phyloP scores from a whole-genome alignment of 139 green algal species.

The Haematococcus lacustris region DNA sequence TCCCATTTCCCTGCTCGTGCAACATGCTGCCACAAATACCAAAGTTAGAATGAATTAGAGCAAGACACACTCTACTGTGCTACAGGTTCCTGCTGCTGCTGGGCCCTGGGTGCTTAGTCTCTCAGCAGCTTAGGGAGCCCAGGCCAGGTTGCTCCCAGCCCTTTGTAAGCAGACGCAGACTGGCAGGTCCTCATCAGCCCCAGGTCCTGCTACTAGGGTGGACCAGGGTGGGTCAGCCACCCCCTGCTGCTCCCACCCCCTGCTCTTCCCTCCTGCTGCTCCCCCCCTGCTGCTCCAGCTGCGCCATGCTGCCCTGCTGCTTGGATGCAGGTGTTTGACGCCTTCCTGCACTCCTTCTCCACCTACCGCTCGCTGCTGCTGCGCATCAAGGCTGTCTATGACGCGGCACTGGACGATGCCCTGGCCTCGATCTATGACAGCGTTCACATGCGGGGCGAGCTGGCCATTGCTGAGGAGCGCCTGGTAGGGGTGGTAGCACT shows the following conservation, averaged over 20 bases:
- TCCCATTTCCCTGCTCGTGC: not conserved
- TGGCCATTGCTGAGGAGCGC: constrained; percentile 34
- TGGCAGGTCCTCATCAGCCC: not conserved
- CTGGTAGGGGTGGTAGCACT: constrained; percentile 26
- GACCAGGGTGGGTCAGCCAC: not conserved
- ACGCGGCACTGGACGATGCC: constrained; percentile 44
- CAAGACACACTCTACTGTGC: not conserved
- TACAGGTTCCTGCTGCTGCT: no score
- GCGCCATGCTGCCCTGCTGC: not conserved
- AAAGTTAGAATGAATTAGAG: not conserved
- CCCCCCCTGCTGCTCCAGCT: not conserved
- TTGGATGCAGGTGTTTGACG: constrained; percentile 36
- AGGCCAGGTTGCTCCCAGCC: not conserved
- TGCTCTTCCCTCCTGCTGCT: not conserved
- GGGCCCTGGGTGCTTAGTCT: no score
- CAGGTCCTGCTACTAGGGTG: not conserved
- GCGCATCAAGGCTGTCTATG: constrained; percentile 43
- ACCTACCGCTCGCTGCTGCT: constrained; percentile 48
- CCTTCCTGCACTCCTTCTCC: constrained; percentile 56
- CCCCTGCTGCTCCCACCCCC: no score
- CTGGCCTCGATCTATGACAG: constrained; percentile 47
- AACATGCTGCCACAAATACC: not conserved
- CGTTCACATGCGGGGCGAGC: constrained; percentile 47
- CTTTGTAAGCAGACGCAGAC: not conserved
- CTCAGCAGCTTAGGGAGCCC: no score